phyloP scores from a whole-genome alignment of 345 rosid species.

The Corchorus capsularis region DNA sequence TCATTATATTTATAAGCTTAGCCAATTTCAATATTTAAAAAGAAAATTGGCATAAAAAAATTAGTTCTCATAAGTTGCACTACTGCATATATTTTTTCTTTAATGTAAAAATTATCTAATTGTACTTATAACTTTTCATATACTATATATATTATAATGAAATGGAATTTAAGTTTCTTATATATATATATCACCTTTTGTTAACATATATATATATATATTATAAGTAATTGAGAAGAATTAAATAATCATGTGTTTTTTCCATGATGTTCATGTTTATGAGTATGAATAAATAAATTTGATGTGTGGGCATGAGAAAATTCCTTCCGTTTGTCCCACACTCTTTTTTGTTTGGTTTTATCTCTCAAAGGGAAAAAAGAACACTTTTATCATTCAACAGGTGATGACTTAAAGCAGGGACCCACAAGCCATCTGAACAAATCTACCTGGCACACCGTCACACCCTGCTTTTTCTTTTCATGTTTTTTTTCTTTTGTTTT shows the following conservation, averaged over 20 bases:
- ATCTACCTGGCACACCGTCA: conserved; percentile 48
- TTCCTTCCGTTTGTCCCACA: background rate
- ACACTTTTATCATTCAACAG: conserved; percentile 47
- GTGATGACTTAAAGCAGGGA: conserved; percentile 24
- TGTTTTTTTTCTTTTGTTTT: background rate
- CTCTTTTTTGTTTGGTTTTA: background rate
- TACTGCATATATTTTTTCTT: no score
- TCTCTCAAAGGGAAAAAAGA: conserved; percentile 25
- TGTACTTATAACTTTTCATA: no score
- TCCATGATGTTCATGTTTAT: background rate
- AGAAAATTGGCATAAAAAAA: no score
- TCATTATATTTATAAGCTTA: no score
- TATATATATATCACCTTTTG: no score
- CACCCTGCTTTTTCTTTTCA: conserved; percentile 25
- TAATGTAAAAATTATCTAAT: no score
- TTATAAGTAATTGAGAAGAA: no score
- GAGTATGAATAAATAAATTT: background rate
- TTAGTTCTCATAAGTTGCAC: no score
- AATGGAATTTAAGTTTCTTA: no score
- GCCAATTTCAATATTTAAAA: background rate
- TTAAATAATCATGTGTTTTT: background rate
- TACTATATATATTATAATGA: no score
- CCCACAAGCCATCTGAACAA: conserved; percentile 24
- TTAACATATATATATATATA: no score
- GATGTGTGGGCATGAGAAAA: conserved; percentile 3